These are phyloP conservation scores for Alloascoidea hylecoeti DNA, from an alignment of 805 yeast genomes.

Conservation along the genomic window DNA sequence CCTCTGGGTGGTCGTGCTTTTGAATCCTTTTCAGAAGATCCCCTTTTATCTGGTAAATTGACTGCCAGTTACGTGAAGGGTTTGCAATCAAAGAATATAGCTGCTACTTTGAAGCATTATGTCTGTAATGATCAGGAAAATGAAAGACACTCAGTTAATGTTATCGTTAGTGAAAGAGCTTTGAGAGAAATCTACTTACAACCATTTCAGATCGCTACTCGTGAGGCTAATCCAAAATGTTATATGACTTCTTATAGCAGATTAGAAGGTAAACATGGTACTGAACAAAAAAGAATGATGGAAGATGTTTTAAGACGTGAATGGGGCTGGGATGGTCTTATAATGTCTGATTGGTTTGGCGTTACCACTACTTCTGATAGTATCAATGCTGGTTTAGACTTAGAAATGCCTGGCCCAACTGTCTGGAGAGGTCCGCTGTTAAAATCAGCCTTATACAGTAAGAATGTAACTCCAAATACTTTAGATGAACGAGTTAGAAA, in stretches of 20 bases:
- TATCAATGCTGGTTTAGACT: slow-evolving; percentile 40
- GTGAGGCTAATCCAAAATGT: slow-evolving; percentile 35
- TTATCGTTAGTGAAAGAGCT: slow-evolving; percentile 42
- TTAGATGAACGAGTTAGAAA: slow-evolving; percentile 34
- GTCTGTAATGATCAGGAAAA: slow-evolving; percentile 53
- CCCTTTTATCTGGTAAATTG: slow-evolving; percentile 28
- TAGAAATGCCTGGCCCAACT: slow-evolving; percentile 58
- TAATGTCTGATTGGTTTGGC: slow-evolving; percentile 58
- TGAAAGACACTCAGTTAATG: slow-evolving; percentile 31
- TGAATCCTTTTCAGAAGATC: slow-evolving; percentile 52
- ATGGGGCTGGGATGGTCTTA: slow-evolving; percentile 41
- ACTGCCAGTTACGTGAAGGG: slow-evolving; percentile 38
- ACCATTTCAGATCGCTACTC: slow-evolving; percentile 48
- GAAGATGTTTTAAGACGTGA: slow-evolving; percentile 34
- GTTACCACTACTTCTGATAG: slow-evolving; percentile 31
- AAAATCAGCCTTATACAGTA: slow-evolving; percentile 24
- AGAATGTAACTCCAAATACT: slow-evolving; percentile 23
- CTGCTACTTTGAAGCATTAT: slow-evolving; percentile 48
- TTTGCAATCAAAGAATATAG: slow-evolving; percentile 33
- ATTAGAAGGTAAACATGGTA: slow-evolving; percentile 45
- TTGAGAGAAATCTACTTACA: slow-evolving; percentile 48
- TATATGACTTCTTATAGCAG: slow-evolving; percentile 54
- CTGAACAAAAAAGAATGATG: slow-evolving; percentile 28
- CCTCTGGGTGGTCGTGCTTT: slow-evolving; percentile 53
- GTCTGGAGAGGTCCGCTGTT: slow-evolving; percentile 27